Base-by-base conservation (phyloP, 78 protist genomes). In the Thecamonas trahens region DNA sequence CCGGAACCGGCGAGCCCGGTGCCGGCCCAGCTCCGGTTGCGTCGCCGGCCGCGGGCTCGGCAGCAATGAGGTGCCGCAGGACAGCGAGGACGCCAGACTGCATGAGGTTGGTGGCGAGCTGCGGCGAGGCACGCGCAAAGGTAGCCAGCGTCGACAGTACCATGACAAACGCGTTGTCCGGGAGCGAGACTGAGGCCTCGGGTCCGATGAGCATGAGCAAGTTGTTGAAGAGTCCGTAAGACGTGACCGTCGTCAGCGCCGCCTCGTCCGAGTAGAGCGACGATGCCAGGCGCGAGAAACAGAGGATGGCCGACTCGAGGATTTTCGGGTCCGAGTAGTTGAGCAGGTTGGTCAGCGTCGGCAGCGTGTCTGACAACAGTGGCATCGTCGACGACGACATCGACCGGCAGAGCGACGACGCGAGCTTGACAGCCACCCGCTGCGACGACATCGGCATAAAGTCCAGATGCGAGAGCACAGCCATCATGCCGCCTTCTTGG, bases 401-500 rank as follows among this genome's bases (percentile, higher is more conserved):
- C 44, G 44, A 0, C 6, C 82, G 74, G 68, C 88, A 81, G 14
- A 87, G 26, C 58, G 80, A 77, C 28, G 90, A 77, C 0, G 90
- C 91, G 3, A 80, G 71, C 14, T 77, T 14, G 42, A 74, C 62
- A n/a, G 93, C 85, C 28, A 63, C 45, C n/a, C 94, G 70, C 70
- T 93, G 95, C 20, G 72, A 61, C 34, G 72, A 61, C 20, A 72
- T 74, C 17, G 82, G 57, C 76, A 89, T 87, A 26, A 93, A 93
- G 80, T 93, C 97, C 2, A 90, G 31, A 58, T 61, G 87, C 8
- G 77, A 47, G 34, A 93, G 74, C 13, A 71, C 71, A 1, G 97
- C 97, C n/a, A 67, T 38, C 39, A 90, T 55, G 61, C 94, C 94
- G 37, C 96, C 94, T n/a, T n/a, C n/a, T n/a, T n/a, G n/a, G n/a